A percentile compares a stretch with the other conserved stretches of the same genome.
phyloP scores from a whole-genome alignment of 2,329 filamentous ascomycete species.

The Hypoxylon sp. region DNA sequence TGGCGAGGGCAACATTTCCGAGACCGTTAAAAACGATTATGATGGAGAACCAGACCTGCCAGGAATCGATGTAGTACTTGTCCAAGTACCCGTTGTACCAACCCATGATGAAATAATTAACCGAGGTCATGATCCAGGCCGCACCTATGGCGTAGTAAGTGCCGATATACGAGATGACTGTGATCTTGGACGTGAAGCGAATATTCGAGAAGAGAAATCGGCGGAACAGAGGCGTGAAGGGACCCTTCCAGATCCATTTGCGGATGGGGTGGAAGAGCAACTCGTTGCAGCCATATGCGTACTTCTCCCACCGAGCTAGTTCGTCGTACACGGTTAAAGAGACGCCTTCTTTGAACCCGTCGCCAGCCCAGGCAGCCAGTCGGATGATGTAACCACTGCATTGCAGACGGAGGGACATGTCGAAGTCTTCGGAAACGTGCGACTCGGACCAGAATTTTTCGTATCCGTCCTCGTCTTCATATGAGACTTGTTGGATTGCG shows the following conservation, averaged over 20 bases:
- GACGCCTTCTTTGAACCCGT: slow-evolving; percentile 81
- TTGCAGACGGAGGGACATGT: slow-evolving; percentile 81
- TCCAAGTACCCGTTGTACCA: slow-evolving; percentile 78
- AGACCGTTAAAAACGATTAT: slow-evolving; percentile 83
- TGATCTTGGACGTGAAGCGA: slow-evolving; percentile 76
- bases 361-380: slow-evolving; percentile 76
- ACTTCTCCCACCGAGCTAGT: slow-evolving; percentile 80
- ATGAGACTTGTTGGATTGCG: slow-evolving; percentile 72
- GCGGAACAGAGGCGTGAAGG: slow-evolving; percentile 76
- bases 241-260: slow-evolving; percentile 73
- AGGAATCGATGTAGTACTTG: slow-evolving; percentile 77
- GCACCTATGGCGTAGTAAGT: slow-evolving; percentile 81
- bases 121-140: slow-evolving; percentile 75
- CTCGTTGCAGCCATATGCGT: slow-evolving; percentile 80
- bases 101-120: slow-evolving; percentile 80
- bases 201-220: slow-evolving; percentile 74
- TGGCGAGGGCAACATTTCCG: slow-evolving; percentile 78
- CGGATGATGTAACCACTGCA: slow-evolving; percentile 77
- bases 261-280: slow-evolving; percentile 77
- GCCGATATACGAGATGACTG: slow-evolving; percentile 70
- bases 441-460: slow-evolving; percentile 82
- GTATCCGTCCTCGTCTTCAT: slow-evolving; percentile 70
- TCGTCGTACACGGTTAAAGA: slow-evolving; percentile 82
- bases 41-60: slow-evolving; percentile 85
- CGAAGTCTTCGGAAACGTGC: slow-evolving; percentile 84